Conservation (phyloP, 805 yeast genomes). For the Sugiyamaella americana region DNA sequence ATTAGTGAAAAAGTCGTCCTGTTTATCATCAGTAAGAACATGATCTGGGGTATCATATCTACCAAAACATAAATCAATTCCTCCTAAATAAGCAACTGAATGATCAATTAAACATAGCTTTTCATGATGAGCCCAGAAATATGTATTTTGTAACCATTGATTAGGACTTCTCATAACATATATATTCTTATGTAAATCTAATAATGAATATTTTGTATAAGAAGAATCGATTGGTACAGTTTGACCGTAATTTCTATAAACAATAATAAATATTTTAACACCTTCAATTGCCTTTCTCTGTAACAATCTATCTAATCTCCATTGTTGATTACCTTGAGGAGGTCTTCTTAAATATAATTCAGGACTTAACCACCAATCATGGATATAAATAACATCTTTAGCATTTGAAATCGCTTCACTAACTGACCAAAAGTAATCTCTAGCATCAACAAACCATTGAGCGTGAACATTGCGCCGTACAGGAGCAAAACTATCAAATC, state of each 20-base stretch:
- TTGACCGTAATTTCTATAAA: slow-evolving; percentile 89
- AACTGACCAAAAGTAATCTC: slow-evolving; percentile 96
- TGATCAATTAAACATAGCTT: slow-evolving; percentile 83
- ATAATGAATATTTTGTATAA: slow-evolving; percentile 89
- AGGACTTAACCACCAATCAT: slow-evolving; percentile 99
- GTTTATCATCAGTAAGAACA: slow-evolving; percentile 70
- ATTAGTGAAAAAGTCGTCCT: slow-evolving; percentile 22
- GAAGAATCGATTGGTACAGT: slow-evolving; percentile 90
- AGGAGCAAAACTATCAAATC: slow-evolving; percentile 93
- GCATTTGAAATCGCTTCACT: slow-evolving; percentile 92
- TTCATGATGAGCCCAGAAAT: slow-evolving; percentile 99
- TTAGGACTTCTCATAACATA: slow-evolving; percentile 93
- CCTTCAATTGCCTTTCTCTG: slow-evolving; percentile 91
- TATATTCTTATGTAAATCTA: slow-evolving; percentile 78
- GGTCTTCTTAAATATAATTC: slow-evolving; percentile 91
- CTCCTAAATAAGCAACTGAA: slow-evolving; percentile 86
- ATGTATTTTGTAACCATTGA: slow-evolving; percentile 85
- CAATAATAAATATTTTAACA: slow-evolving; percentile 84
- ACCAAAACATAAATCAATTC: slow-evolving; percentile 92
- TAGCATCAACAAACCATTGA: slow-evolving; percentile 94
- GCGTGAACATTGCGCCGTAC: slow-evolving; percentile 78
- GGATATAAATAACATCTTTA: slow-evolving; percentile 84
- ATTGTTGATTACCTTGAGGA: slow-evolving; percentile 89
- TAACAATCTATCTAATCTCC: slow-evolving; percentile 82
- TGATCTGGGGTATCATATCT: slow-evolving; percentile 97